Evolutionary conservation across 257 asterid genomes (phyloP).

Genomic region (Solanum medicagineum): DNA sequence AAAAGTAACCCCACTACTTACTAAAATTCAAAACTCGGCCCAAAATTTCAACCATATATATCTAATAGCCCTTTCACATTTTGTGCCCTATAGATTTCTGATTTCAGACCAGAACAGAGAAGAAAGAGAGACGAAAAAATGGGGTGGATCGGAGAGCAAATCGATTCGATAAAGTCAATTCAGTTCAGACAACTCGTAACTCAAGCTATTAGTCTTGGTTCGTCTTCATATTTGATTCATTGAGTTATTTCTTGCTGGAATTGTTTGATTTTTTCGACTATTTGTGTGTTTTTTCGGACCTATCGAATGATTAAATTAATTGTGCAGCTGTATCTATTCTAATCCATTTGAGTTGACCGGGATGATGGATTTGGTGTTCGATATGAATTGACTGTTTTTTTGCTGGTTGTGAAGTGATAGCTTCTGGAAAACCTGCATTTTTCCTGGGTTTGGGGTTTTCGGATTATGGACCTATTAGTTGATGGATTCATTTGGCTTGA

Average conservation of each 20-base stretch:
- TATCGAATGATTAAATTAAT: neutral
- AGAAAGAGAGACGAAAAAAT: constrained; percentile 13
- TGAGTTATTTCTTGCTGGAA: neutral
- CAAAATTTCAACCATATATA: neutral
- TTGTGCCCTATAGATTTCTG: no score
- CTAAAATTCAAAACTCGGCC: neutral
- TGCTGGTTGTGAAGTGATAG: neutral
- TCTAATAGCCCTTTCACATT: neutral
- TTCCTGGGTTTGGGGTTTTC: neutral
- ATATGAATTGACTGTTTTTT: neutral
- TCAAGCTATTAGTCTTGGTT: constrained; percentile 86
- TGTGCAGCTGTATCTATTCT: neutral
- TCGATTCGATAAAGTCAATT: constrained; percentile 79
- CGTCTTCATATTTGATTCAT: neutral
- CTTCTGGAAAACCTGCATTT: neutral
- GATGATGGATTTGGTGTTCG: neutral
- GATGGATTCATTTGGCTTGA: neutral
- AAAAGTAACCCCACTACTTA: neutral
- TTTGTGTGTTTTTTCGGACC: neutral
- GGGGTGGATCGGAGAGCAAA: constrained; percentile 98
- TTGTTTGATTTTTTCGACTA: neutral
- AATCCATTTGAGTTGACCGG: neutral
- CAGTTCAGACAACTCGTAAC: constrained; percentile 75
- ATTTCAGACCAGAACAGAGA: neutral
- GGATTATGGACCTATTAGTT: neutral